These are phyloP conservation scores for Penicillium fimorum DNA, from an alignment of 495 filamentous ascomycete species.

Conservation along the genomic window DNA sequence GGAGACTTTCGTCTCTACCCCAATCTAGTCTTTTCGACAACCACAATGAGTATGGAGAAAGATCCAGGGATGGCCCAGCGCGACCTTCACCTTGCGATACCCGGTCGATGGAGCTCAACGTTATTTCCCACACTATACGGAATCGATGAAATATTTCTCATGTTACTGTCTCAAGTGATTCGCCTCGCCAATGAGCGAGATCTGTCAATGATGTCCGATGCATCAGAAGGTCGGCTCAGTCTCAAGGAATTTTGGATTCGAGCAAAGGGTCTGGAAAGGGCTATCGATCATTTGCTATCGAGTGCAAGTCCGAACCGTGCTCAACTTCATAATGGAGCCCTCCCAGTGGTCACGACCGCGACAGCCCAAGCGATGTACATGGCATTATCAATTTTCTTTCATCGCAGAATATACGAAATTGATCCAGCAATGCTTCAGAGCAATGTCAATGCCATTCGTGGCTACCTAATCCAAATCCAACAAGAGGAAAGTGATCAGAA, in stretches of 20 bases:
- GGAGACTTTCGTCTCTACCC: constrained; percentile 19
- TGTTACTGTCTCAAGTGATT: constrained; percentile 27
- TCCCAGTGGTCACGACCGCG: neutral
- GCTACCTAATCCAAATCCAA: constrained; percentile 8
- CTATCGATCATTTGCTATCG: constrained; percentile 12
- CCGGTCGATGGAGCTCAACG: constrained; percentile 22
- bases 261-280: constrained; percentile 23
- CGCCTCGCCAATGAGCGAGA: constrained; percentile 28
- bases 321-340: neutral
- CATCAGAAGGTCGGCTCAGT: constrained; percentile 2
- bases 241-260: constrained; percentile 21
- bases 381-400: constrained; percentile 22
- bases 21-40: constrained; percentile 12
- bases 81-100: constrained; percentile 26
- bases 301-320: neutral
- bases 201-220: constrained; percentile 9
- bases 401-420: constrained; percentile 25
- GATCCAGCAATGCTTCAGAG: constrained; percentile 18
- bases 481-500: constrained; percentile 1
- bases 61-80: constrained; percentile 20
- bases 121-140: constrained; percentile 25
- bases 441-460: constrained; percentile 15
- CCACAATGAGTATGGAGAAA: constrained; percentile 23
- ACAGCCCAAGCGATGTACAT: constrained; percentile 22
- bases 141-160: constrained; percentile 23